These are phyloP conservation scores for Heritiera littoralis DNA, from an alignment of 345 rosid species.

Conservation along the genomic window DNA sequence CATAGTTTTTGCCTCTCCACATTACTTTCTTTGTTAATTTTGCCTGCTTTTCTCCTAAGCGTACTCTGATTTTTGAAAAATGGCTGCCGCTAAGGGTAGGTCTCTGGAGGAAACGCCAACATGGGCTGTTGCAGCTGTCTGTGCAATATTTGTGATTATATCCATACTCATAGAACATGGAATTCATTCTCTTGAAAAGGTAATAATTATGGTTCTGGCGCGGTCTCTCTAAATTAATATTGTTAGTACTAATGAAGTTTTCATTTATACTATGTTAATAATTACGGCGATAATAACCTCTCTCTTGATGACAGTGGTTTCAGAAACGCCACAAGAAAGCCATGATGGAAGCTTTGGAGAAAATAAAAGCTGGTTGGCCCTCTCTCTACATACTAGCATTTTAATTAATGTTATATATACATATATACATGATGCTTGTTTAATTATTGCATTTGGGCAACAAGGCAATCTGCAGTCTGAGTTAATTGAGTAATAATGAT, in stretches of 20 bases:
- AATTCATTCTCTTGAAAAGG: constrained; percentile 51
- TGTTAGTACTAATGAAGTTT: background rate
- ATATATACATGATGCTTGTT: background rate
- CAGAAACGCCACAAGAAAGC: constrained; percentile 52
- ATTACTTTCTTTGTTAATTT: background rate
- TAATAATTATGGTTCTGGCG: background rate
- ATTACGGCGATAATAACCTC: background rate
- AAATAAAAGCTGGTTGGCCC: constrained; percentile 50
- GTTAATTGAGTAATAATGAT: background rate
- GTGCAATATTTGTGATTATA: constrained; percentile 46
- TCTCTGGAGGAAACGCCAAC: constrained; percentile 54
- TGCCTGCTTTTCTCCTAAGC: background rate
- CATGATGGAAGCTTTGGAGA: constrained; percentile 60
- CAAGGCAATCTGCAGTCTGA: background rate
- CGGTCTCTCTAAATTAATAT: background rate
- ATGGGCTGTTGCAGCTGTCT: constrained; percentile 64
- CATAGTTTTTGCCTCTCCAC: background rate
- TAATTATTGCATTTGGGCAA: background rate
- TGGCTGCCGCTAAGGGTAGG: constrained; percentile 46
- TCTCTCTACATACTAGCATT: too few relatives aligned
- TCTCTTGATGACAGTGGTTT: constrained; percentile 43
- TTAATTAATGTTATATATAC: too few relatives aligned
- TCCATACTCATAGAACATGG: constrained; percentile 51
- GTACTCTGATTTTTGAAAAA: background rate
- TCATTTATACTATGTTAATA: background rate